Base-by-base conservation (phyloP, 164 flowering plant species). In the Berberis thunbergii region DNA sequence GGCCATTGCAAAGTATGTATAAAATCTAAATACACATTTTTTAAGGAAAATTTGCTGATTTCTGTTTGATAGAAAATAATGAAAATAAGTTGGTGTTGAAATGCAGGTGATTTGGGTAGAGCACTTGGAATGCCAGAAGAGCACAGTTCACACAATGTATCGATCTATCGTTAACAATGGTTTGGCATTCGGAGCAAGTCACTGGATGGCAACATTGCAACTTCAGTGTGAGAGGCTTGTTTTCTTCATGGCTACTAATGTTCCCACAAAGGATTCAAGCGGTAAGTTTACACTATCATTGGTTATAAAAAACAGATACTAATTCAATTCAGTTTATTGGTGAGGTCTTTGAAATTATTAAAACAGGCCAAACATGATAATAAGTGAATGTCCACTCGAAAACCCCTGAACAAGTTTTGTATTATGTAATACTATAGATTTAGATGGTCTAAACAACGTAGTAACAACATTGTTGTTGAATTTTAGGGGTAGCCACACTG, bases 181-280 rank as follows among this genome's bases (percentile, higher is more conserved):
- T 38, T 65, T 83, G 41, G 98, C 97, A 49, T 95, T 91, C 66
- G 97, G 99, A 1, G 99, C 98, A 50, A 88, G 73, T 69, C 98
- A 83, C 52, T 95, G 98, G 99, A 75, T 95, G 67, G 75, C 91
- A 7, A 86, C 96, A 4, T 66, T 91, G 75, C 91, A 88, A 59
- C 89, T 82, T 9, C 95, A 95, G 54, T 95, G 99, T 44, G 97
- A 95, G 68, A 78, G 88, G 11, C 79, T 85, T 4, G 89, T 89
- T 9, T 95, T 91, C 84, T 81, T 79, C 78, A 83, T 87, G 94
- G 99, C 99, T n/a, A 95, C 99, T 68, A 91, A 95, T 73, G 88
- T 95, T 61, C 99, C 99, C 6, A 85, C 89, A 10, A 91, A 88
- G 73, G 99, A 91, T 72, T 87, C 99, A 58, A 83, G 66, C 56